phyloP scores from a whole-genome alignment of 192 early-diverging fungal genomes.

The Haplosporangium gracile region DNA sequence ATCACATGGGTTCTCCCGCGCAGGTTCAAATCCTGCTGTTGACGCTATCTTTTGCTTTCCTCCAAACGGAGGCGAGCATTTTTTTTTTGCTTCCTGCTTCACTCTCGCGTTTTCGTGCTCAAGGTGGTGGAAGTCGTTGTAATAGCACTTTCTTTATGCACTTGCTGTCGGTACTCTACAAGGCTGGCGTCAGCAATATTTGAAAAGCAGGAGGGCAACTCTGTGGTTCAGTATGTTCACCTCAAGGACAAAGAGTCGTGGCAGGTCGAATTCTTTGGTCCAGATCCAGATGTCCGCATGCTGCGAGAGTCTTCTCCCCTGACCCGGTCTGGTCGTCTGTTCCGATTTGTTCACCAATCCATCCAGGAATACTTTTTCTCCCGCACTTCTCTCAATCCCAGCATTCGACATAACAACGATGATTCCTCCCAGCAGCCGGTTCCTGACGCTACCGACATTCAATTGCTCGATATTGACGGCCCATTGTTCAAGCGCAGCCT shows the following conservation, averaged over 20 bases:
- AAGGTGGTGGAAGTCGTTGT: too few relatives aligned
- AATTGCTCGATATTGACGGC: not conserved
- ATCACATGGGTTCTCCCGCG: constrained; percentile 68
- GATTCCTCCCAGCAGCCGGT: not conserved
- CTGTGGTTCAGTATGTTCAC: not conserved
- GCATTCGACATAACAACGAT: not conserved
- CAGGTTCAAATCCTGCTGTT: constrained; percentile 72
- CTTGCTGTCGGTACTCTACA: not conserved
- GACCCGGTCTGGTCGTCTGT: not conserved
- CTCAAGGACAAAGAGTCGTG: not conserved
- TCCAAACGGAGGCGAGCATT: not conserved
- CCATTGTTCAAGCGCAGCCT: not conserved
- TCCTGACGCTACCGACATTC: not conserved
- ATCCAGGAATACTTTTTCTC: not conserved
- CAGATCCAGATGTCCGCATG: not conserved
- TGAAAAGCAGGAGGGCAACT: not conserved
- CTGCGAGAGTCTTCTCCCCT: not conserved
- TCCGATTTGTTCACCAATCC: not conserved
- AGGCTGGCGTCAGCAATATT: not conserved
- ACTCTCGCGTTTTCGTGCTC: too few relatives aligned
- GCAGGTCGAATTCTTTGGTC: not conserved
- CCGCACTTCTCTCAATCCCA: not conserved
- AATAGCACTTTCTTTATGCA: too few relatives aligned
- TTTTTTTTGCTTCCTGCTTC: not conserved
- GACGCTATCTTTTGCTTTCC: constrained; percentile 43